Conservation (phyloP, 1,139 yeast species). For the Taiozyma onychis region DNA sequence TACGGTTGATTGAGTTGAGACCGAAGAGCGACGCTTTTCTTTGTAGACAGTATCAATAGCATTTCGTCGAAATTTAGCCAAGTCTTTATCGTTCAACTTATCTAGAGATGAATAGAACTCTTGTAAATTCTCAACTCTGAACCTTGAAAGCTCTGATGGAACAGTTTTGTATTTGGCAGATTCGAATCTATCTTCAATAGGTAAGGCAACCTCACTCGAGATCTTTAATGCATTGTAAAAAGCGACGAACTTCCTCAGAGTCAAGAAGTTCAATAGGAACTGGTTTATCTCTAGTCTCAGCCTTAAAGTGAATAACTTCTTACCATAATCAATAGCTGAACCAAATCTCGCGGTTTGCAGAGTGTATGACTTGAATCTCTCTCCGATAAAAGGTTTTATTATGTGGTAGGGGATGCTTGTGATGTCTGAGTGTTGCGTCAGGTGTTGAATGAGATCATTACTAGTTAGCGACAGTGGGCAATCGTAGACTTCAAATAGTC, state of each 20-base stretch:
- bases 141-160: conserved; percentile 23
- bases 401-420: not conserved
- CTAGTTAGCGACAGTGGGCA: not conserved
- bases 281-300: conserved; percentile 39
- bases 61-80: conserved; percentile 19
- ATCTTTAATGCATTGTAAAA: conserved; percentile 37
- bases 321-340: conserved; percentile 9
- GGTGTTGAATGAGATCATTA: not conserved
- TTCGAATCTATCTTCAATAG: conserved; percentile 31
- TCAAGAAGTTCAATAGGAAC: conserved; percentile 39
- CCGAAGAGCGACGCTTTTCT: not conserved
- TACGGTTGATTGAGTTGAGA: not conserved
- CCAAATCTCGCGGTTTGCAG: conserved; percentile 9
- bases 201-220: conserved; percentile 30
- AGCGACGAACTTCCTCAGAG: conserved; percentile 35
- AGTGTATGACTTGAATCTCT: conserved; percentile 5
- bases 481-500: not conserved
- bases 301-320: conserved; percentile 26
- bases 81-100: not conserved
- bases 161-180: conserved; percentile 29
- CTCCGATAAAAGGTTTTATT: conserved; percentile 4
- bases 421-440: not conserved
- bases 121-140: conserved; percentile 8
- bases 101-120: conserved; percentile 1
- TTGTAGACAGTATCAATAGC: conserved; percentile 17